These are phyloP conservation scores for Backusella macrospora DNA, from an alignment of 192 early-diverging fungal species.

Conservation along the genomic window DNA sequence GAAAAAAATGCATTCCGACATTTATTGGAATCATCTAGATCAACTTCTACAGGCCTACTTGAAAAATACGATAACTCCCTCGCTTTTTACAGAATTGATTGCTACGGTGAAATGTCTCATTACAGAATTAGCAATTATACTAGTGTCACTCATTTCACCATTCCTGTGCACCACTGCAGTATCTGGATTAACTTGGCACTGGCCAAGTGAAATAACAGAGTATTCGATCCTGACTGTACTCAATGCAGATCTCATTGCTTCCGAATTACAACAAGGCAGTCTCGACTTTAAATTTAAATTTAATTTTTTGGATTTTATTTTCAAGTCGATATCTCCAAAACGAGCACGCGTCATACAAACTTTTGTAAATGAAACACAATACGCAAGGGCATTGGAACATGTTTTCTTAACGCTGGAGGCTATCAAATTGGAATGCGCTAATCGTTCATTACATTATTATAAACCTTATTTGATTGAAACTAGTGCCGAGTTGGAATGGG, in stretches of 20 bases:
- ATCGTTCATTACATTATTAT: constrained; percentile 41
- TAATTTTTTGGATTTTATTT: background rate
- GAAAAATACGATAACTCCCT: background rate
- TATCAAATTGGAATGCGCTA: constrained; percentile 51
- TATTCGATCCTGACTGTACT: constrained; percentile 46
- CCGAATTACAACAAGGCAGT: constrained; percentile 70
- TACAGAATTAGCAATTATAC: constrained; percentile 66
- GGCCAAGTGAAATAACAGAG: constrained; percentile 42
- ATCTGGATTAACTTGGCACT: background rate
- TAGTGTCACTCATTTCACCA: background rate
- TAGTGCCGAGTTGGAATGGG: constrained; percentile 45
- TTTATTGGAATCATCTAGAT: constrained; percentile 76
- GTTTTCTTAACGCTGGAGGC: constrained; percentile 77
- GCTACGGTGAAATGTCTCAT: constrained; percentile 75
- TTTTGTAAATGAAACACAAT: constrained; percentile 28
- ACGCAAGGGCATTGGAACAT: constrained; percentile 62
- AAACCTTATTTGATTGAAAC: constrained; percentile 45
- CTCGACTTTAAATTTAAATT: constrained; percentile 53
- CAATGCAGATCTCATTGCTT: constrained; percentile 58
- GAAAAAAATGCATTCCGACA: constrained; percentile 59
- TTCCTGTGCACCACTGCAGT: background rate
- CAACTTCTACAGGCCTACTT: constrained; percentile 47
- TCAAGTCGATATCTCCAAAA: constrained; percentile 6
- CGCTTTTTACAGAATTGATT: constrained; percentile 46
- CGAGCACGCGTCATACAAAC: background rate